Evolutionary conservation across 139 green algal genomes (phyloP).

Genomic region (Eudorina sp.): DNA sequence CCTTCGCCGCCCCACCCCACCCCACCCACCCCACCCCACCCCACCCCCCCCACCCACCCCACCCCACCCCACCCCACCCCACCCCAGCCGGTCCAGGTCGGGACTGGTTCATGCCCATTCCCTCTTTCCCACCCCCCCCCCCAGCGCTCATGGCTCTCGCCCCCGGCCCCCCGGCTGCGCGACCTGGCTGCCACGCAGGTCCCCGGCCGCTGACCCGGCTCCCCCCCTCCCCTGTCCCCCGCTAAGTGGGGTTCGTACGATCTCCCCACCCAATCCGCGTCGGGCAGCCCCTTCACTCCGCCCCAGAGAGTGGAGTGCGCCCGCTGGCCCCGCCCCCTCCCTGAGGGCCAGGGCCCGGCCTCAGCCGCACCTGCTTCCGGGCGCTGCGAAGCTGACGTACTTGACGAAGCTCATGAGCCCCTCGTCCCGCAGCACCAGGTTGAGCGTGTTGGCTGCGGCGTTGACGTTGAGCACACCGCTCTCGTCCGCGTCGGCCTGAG

Average conservation of each 20-base stretch:
- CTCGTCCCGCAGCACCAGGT: slow-evolving; percentile 86
- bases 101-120: background rate
- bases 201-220: no score
- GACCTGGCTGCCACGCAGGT: no score
- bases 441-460: slow-evolving; percentile 84
- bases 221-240: background rate
- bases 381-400: slow-evolving; percentile 59
- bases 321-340: no score
- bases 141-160: no score
- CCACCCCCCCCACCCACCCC: background rate
- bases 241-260: no score
- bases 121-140: background rate
- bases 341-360: no score
- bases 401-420: slow-evolving; percentile 93
- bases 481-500: slow-evolving; percentile 69
- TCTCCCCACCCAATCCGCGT: no score
- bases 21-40: background rate
- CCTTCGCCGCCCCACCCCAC: slow-evolving; percentile 38
- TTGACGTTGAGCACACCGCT: slow-evolving; percentile 85
- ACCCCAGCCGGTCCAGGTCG: background rate
- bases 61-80: background rate
- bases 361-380: slow-evolving; percentile 58
- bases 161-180: no score
- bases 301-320: no score
- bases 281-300: no score